Conservation (phyloP, 2,329 filamentous ascomycete species). For the Hawksworthiomyces lignivorus region DNA sequence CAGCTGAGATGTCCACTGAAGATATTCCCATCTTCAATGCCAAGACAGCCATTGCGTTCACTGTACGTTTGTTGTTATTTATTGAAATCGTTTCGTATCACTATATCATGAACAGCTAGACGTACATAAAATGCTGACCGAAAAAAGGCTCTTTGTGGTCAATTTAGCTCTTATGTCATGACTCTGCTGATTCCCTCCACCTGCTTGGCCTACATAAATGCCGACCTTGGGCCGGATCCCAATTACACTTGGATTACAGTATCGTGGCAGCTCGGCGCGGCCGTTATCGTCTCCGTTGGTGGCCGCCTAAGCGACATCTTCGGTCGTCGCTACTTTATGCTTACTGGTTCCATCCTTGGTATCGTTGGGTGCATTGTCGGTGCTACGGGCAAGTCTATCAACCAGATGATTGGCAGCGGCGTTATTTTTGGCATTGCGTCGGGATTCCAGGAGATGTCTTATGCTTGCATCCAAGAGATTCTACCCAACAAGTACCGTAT, state of each 20-base stretch:
- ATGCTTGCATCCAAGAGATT: constrained; percentile 1
- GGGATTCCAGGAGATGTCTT: constrained; percentile 25
- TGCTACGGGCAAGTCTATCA: neutral
- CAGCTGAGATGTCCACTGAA: too few relatives aligned
- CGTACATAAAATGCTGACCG: too few relatives aligned
- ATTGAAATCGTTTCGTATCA: too few relatives aligned
- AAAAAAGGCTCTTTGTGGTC: too few relatives aligned
- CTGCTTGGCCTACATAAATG: constrained; percentile 24
- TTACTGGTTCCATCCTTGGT: neutral
- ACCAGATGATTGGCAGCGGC: neutral
- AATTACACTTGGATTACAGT: constrained; percentile 26
- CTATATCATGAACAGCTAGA: too few relatives aligned
- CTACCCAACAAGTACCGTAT: neutral
- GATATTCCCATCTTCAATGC: too few relatives aligned
- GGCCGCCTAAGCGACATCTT: neutral
- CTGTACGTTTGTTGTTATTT: too few relatives aligned
- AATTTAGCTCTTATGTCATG: constrained; percentile 12
- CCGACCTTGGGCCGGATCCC: constrained; percentile 24
- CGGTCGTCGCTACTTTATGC: neutral
- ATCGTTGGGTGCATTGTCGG: neutral
- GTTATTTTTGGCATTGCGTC: neutral
- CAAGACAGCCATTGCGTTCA: too few relatives aligned
- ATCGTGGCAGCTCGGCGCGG: constrained; percentile 22
- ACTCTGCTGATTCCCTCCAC: constrained; percentile 20
- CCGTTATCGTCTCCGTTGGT: constrained; percentile 14